Evolutionary conservation across 1,139 yeast species (phyloP).

Genomic region (Saccharomyces hybrid): DNA sequence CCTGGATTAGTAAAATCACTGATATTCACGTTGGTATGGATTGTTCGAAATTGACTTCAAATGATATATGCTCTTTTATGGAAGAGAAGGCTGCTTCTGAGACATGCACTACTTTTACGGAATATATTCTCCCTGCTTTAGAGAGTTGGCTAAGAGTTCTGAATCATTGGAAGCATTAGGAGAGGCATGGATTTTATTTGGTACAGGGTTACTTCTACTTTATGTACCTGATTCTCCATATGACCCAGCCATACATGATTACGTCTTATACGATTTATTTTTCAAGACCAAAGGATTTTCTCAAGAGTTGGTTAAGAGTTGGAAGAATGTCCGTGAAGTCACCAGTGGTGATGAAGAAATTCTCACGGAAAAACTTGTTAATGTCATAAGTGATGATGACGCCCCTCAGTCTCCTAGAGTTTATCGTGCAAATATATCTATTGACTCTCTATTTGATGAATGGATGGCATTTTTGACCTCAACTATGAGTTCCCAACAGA

Average conservation of each 20-base stretch:
- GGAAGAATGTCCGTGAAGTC: constrained; percentile 43
- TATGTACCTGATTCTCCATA: constrained; percentile 75
- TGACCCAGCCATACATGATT: constrained; percentile 91
- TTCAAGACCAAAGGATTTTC: constrained; percentile 22
- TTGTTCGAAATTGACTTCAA: not conserved
- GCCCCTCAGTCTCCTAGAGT: constrained; percentile 53
- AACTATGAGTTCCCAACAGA: constrained; percentile 42
- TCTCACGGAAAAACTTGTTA: constrained; percentile 37
- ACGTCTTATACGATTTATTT: constrained; percentile 49
- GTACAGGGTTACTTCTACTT: constrained; percentile 59
- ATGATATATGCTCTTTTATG: not conserved
- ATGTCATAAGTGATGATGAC: constrained; percentile 26
- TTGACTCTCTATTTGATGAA: constrained; percentile 68
- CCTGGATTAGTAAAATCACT: not conserved
- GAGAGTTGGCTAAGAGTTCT: constrained; percentile 14
- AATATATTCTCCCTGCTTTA: constrained; percentile 42
- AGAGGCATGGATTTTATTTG: constrained; percentile 58
- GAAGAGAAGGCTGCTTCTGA: not conserved
- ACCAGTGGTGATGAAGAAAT: constrained; percentile 48
- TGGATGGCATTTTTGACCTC: constrained; percentile 71
- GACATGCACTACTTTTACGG: constrained; percentile 14
- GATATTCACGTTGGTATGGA: not conserved
- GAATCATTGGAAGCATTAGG: constrained; percentile 37
- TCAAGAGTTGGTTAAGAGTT: constrained; percentile 34
- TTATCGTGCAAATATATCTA: constrained; percentile 51